phyloP scores from a whole-genome alignment of 2,329 filamentous ascomycete species.

The Aspergillus sp. region DNA sequence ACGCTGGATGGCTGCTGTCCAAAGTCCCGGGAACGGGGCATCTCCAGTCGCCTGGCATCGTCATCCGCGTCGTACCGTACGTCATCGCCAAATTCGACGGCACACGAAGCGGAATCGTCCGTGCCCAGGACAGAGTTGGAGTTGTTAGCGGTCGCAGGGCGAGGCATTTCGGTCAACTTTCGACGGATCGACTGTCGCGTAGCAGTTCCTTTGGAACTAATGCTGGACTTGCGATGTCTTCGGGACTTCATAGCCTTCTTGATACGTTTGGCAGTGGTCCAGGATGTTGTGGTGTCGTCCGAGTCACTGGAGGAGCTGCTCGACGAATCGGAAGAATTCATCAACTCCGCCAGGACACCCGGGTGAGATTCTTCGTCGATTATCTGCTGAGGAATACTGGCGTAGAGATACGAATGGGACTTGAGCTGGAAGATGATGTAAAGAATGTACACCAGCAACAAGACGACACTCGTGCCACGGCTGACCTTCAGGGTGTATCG shows the following conservation, averaged over 20 bases:
- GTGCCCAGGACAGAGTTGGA: conserved; percentile 15
- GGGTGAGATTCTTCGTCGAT: conserved; percentile 88
- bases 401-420: conserved; percentile 85
- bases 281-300: conserved; percentile 59
- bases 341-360: conserved; percentile 72
- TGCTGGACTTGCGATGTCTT: conserved; percentile 69
- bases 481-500: conserved; percentile 72
- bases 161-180: conserved; percentile 12
- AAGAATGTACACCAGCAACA: conserved; percentile 73
- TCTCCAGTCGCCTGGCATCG: conserved; percentile 12
- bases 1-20: conserved; percentile 12
- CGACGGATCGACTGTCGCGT: conserved; percentile 19
- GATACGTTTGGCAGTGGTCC: conserved; percentile 68
- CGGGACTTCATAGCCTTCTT: conserved; percentile 66
- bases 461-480: conserved; percentile 78
- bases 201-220: conserved; percentile 52
- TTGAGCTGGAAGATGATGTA: conserved; percentile 89
- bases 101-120: conserved; percentile 15
- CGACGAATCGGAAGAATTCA: conserved; percentile 52
- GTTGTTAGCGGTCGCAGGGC: conserved; percentile 9
- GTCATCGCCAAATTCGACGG: conserved; percentile 23
- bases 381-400: conserved; percentile 83
- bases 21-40: conserved; percentile 24
- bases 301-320: conserved; percentile 56
- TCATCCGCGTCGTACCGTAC: conserved; percentile 22